phyloP scores from a whole-genome alignment of 2,329 filamentous ascomycete genomes.

The Chaetomiaceae sp. region DNA sequence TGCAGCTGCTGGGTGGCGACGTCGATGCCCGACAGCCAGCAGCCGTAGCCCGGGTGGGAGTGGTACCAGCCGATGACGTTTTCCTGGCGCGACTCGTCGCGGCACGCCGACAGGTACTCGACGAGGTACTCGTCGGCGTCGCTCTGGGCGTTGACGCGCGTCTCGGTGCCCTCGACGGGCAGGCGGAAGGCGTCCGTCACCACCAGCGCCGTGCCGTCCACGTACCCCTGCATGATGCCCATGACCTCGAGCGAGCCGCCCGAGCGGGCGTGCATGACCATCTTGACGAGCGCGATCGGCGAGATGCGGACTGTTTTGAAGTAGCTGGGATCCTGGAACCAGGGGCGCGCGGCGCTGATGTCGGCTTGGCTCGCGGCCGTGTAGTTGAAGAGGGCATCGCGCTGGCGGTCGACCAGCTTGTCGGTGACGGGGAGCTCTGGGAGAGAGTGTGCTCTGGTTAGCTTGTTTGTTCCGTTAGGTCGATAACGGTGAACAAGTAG shows the following conservation, averaged over 20 bases:
- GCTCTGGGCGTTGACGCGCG: conserved; percentile 89
- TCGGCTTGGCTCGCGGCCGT: conserved; percentile 63
- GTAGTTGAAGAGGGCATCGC: conserved; percentile 90
- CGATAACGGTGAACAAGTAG: too few species aligned
- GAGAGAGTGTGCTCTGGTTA: not conserved
- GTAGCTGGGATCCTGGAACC: conserved; percentile 73
- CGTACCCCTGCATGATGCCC: conserved; percentile 96
- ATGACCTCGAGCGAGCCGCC: conserved; percentile 91
- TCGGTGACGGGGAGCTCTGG: conserved; percentile 83
- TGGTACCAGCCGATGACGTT: conserved; percentile 99
- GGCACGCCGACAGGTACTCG: conserved; percentile 70
- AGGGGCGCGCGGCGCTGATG: conserved; percentile 62
- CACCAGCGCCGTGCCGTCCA: conserved; percentile 77
- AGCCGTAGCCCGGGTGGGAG: conserved; percentile 94
- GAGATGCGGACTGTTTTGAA: conserved; percentile 94
- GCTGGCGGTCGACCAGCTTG: conserved; percentile 75
- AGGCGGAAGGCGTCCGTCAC: conserved; percentile 92
- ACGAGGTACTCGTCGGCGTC: conserved; percentile 98
- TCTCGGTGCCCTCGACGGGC: conserved; percentile 97
- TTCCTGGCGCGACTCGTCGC: conserved; percentile 73
- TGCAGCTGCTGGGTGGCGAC: conserved; percentile 88
- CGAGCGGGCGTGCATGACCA: conserved; percentile 98
- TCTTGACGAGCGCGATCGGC: conserved; percentile 90
- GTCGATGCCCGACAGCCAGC: conserved; percentile 96
- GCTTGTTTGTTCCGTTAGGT: too few species aligned